A percentile compares a stretch with the other conserved stretches of the same genome.
These are phyloP conservation scores for Sugiyamaella valdiviana DNA, from an alignment of 805 yeast species.

Conservation along the genomic window DNA sequence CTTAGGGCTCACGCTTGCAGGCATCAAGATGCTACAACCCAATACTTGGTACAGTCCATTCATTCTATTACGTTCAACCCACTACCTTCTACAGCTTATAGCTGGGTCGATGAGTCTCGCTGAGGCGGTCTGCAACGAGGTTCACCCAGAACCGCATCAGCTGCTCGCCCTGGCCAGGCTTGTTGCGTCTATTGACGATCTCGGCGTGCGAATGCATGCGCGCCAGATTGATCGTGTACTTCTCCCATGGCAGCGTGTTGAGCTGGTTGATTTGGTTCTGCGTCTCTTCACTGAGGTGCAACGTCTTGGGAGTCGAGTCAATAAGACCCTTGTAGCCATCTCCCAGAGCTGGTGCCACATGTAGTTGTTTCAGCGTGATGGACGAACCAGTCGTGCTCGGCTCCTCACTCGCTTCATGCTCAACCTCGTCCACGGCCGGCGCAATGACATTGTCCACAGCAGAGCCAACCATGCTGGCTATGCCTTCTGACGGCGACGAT, in stretches of 20 bases:
- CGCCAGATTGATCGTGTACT: constrained; percentile 65
- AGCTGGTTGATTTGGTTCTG: constrained; percentile 41
- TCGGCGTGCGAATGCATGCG: constrained; percentile 81
- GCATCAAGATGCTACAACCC: too few relatives aligned
- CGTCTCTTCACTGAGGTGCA: constrained; percentile 31
- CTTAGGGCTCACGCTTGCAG: too few relatives aligned
- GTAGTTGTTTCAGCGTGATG: neutral
- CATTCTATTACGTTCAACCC: too few relatives aligned
- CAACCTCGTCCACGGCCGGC: constrained; percentile 5
- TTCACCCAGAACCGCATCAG: constrained; percentile 25
- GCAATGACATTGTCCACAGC: constrained; percentile 17
- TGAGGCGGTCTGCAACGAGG: constrained; percentile 3
- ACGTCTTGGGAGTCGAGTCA: constrained; percentile 13
- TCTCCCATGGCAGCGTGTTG: constrained; percentile 66
- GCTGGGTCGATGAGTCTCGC: too few relatives aligned
- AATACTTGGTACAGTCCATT: too few relatives aligned
- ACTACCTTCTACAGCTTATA: too few relatives aligned
- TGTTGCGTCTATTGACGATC: constrained; percentile 57
- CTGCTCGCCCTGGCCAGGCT: constrained; percentile 27
- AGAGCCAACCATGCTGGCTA: constrained; percentile 17
- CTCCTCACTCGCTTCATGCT: constrained; percentile 4
- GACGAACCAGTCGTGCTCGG: neutral
- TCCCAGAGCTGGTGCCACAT: constrained; percentile 10
- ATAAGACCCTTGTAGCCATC: constrained; percentile 16
- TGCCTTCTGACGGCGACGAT: constrained; percentile 5